Evolutionary conservation across 129 eudicot species (phyloP).

Genomic region (Lonicera japonica): DNA sequence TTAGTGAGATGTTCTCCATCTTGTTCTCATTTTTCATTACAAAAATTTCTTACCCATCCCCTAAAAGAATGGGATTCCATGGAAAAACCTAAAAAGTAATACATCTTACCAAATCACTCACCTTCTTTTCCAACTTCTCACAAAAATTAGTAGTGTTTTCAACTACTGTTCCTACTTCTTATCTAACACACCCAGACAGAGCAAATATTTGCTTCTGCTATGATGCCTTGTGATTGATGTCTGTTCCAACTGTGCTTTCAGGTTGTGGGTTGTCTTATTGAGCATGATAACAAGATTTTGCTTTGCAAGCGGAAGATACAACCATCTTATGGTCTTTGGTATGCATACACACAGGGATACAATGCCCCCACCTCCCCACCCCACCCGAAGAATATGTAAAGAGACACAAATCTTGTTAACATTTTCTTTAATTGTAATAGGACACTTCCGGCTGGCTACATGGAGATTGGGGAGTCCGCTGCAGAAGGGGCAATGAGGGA

Average conservation of each 20-base stretch:
- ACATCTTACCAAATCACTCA: too few species aligned
- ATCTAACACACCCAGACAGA: too few species aligned
- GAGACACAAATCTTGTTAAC: too few species aligned
- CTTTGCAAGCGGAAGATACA: constrained; percentile 90
- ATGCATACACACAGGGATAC: constrained; percentile 16
- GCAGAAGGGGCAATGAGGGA: constrained; percentile 88
- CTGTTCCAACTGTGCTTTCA: constrained; percentile 26
- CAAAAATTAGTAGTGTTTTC: too few species aligned
- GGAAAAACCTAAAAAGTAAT: too few species aligned
- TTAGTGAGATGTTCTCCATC: too few species aligned
- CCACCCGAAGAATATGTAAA: neutral
- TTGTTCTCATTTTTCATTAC: too few species aligned
- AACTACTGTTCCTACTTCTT: too few species aligned
- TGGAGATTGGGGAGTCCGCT: constrained; percentile 98
- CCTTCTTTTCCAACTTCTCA: too few species aligned
- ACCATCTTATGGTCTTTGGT: constrained; percentile 96
- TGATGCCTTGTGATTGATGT: constrained; percentile 4
- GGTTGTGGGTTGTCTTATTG: constrained; percentile 96
- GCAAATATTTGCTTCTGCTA: too few species aligned
- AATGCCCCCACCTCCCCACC: neutral
- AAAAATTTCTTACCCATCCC: too few species aligned
- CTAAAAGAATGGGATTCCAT: too few species aligned
- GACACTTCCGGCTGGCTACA: constrained; percentile 97
- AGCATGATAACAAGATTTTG: constrained; percentile 88
- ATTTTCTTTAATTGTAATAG: constrained; percentile 21